Evolutionary conservation across 768 basidiomycete species (phyloP), one percentile per base, ranked within the genome.

Genomic region (Phanerochaete carnosa): DNA sequence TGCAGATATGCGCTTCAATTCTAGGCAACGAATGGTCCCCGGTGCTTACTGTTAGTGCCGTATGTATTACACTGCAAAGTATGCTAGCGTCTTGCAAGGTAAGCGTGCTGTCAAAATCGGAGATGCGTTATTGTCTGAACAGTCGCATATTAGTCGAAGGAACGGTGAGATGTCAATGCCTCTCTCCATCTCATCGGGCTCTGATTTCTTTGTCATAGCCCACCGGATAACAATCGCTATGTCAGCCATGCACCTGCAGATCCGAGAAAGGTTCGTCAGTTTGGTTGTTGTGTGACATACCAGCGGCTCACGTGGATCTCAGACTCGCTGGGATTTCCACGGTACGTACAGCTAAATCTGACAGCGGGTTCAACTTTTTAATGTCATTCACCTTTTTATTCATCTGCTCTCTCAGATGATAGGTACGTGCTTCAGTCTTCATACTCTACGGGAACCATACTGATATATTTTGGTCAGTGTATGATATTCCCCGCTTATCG

Each of bases 11-110:
- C 69, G 92, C 90, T 9, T 93, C 90, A 15, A 94, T 95, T 59
- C 83, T 95, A 8, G 94, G 92, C 28, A 89, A 83, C 66, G 93
- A 94, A 64, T 94, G 92, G 92, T 92, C 90, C 11, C 93, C 92
- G 0, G 91, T 93, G n/a, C 74, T 94, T 63, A 92, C 88, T 62
- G 91, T 92, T 23, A 79, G 87, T 28, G 83, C 90, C 2, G 85
- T 94, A 45, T 94, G 91, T 67, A 83, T 94, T 19, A 94, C 93
- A 3, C 74, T 95, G 50, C 94, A 95, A 76, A 92, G 90, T 68
- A 95, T 95, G 94, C 80, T 95, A 59, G 94, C 92, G 25, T 92
- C 90, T 7, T 93, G 90, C 84, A 95, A 92, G 86, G 92, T 90
- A 39, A 22, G 74, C 57, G 63, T 49, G 64, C 60, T 49, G n/a